Conservation (phyloP, 2,329 filamentous ascomycete species). For the Thielaviopsis musarum region DNA sequence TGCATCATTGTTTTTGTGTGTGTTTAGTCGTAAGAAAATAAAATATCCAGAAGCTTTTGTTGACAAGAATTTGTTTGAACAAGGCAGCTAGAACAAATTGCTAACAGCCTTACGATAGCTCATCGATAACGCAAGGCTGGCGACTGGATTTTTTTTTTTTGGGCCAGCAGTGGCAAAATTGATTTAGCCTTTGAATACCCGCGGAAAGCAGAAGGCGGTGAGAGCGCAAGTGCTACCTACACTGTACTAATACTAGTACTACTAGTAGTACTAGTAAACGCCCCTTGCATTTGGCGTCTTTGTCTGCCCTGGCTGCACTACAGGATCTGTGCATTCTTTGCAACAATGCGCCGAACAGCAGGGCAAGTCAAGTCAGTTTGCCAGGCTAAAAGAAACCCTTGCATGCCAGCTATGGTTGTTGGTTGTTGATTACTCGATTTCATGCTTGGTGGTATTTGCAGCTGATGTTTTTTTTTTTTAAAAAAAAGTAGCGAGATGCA, state of each 20-base stretch:
- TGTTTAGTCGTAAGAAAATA: background rate
- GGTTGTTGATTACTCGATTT: background rate
- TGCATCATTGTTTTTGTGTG: slow-evolving; percentile 44
- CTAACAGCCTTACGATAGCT: background rate
- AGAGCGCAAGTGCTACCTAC: background rate
- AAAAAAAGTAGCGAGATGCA: background rate
- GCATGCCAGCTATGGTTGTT: background rate
- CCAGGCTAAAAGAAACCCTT: background rate
- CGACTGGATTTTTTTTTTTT: background rate
- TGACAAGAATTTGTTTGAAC: background rate
- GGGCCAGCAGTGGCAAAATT: background rate
- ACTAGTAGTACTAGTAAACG: background rate
- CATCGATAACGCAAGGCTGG: background rate
- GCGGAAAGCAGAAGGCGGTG: background rate
- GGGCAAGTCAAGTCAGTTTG: background rate
- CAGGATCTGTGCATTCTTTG: background rate
- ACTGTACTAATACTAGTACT: too few species aligned
- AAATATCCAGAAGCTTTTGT: background rate
- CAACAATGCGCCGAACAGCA: background rate
- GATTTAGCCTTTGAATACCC: background rate
- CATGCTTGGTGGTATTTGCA: background rate
- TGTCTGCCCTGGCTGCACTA: background rate
- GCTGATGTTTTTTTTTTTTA: background rate
- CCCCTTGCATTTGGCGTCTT: background rate
- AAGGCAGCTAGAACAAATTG: background rate